Evolutionary conservation across 805 yeast genomes (phyloP).

Genomic region (Kodamaea laetipori): DNA sequence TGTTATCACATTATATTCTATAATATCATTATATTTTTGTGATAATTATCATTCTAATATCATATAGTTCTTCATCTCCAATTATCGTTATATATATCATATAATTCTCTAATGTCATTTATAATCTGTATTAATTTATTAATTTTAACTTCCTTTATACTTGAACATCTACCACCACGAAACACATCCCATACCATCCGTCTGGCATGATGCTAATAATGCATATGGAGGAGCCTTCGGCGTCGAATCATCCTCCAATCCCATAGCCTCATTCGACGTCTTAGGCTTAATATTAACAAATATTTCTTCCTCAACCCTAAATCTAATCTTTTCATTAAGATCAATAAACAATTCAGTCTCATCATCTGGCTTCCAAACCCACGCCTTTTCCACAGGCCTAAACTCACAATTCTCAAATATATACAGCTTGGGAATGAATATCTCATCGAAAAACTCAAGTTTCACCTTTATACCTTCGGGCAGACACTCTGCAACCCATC

Average conservation of each 20-base stretch:
- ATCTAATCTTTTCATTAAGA: constrained; percentile 86
- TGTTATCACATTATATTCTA: no score
- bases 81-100: no score
- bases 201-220: constrained; percentile 84
- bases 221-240: constrained; percentile 76
- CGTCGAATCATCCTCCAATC: constrained; percentile 31
- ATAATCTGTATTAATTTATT: no score
- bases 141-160: no score
- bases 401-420: constrained; percentile 77
- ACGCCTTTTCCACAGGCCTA: constrained; percentile 78
- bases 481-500: constrained; percentile 89
- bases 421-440: constrained; percentile 81
- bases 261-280: constrained; percentile 57
- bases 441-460: constrained; percentile 88
- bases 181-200: constrained; percentile 95
- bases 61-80: no score
- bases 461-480: constrained; percentile 83
- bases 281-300: constrained; percentile 83
- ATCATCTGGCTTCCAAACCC: constrained; percentile 88
- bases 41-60: no score
- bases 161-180: constrained; percentile 99
- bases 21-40: no score
- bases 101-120: no score
- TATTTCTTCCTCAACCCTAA: constrained; percentile 86
- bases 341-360: constrained; percentile 81